Evolutionary conservation across 805 yeast species (phyloP).

Genomic region (Yamadazyma olivae): DNA sequence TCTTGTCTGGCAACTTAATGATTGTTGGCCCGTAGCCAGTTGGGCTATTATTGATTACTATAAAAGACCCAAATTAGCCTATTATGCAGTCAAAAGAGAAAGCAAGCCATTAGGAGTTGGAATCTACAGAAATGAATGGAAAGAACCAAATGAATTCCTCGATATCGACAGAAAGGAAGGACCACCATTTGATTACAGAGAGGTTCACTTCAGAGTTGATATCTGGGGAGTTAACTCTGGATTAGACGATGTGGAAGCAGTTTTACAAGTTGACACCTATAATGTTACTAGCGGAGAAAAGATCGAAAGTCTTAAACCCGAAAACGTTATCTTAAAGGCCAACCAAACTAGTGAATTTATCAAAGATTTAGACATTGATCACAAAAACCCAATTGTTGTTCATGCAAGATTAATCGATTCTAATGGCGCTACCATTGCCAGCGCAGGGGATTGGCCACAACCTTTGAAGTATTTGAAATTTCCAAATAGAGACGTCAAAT

Average conservation of each 20-base stretch:
- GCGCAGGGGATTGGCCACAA: conserved; percentile 50
- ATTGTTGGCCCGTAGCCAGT: conserved; percentile 50
- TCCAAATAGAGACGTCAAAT: conserved; percentile 20
- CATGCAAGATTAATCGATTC: conserved; percentile 12
- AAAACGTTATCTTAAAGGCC: conserved; percentile 15
- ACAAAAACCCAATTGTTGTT: conserved; percentile 15
- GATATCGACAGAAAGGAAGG: conserved; percentile 7
- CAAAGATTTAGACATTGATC: conserved; percentile 13
- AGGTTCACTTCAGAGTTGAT: conserved; percentile 21
- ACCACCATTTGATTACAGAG: conserved; percentile 22
- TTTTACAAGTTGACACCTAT: conserved; percentile 25
- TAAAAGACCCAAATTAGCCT: conserved; percentile 42
- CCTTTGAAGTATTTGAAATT: conserved; percentile 39
- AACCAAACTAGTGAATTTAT: conserved; percentile 31
- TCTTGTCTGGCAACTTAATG: conserved; percentile 52
- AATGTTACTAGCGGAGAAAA: conserved; percentile 30
- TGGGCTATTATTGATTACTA: conserved; percentile 47
- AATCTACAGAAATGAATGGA: conserved; percentile 20
- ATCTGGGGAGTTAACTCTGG: conserved; percentile 41
- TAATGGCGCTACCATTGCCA: conserved; percentile 20
- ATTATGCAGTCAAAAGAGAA: conserved; percentile 45
- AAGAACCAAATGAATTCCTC: conserved; percentile 2
- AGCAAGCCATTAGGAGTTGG: conserved; percentile 29
- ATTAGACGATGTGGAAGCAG: too few relatives aligned
- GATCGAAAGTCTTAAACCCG: conserved; percentile 11